Evolutionary conservation across 768 basidiomycete genomes (phyloP).

Genomic region (Kwoniella bestiolae): DNA sequence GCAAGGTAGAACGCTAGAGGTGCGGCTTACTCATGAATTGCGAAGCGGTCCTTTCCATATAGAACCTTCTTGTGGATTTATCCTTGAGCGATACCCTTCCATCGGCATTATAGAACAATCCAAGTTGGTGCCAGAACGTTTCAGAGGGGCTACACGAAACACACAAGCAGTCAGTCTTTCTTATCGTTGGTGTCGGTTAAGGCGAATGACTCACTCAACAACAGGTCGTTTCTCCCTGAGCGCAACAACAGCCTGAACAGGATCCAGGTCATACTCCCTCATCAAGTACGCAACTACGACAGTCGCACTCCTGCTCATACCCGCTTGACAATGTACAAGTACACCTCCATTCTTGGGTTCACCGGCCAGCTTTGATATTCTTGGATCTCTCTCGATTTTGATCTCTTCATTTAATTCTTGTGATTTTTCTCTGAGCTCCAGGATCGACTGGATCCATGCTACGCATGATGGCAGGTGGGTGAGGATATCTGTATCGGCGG

Average conservation of each 20-base stretch:
- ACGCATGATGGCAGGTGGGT: constrained; percentile 77
- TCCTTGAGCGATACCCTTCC: constrained; percentile 70
- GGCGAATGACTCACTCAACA: constrained; percentile 66
- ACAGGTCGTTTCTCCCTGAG: constrained; percentile 70
- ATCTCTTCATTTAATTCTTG: constrained; percentile 64
- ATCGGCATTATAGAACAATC: constrained; percentile 73
- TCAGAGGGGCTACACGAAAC: constrained; percentile 71
- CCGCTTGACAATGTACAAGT: constrained; percentile 87
- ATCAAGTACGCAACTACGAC: constrained; percentile 89
- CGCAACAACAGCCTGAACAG: constrained; percentile 69
- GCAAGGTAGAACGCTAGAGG: background rate
- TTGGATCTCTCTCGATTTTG: constrained; percentile 59
- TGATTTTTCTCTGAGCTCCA: constrained; percentile 59
- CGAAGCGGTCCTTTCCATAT: constrained; percentile 73
- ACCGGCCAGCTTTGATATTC: constrained; percentile 15
- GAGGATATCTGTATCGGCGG: constrained; percentile 71
- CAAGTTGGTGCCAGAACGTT: constrained; percentile 78
- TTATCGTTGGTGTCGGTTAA: background rate
- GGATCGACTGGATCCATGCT: constrained; percentile 77
- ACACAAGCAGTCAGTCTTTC: background rate
- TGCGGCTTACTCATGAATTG: constrained; percentile 74
- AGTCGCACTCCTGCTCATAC: constrained; percentile 85
- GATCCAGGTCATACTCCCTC: constrained; percentile 68
- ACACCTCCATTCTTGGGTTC: constrained; percentile 63
- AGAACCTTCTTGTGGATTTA: constrained; percentile 77